Evolutionary conservation across 2,329 filamentous ascomycete genomes (phyloP).

Genomic region (Sporothrix schenckii): DNA sequence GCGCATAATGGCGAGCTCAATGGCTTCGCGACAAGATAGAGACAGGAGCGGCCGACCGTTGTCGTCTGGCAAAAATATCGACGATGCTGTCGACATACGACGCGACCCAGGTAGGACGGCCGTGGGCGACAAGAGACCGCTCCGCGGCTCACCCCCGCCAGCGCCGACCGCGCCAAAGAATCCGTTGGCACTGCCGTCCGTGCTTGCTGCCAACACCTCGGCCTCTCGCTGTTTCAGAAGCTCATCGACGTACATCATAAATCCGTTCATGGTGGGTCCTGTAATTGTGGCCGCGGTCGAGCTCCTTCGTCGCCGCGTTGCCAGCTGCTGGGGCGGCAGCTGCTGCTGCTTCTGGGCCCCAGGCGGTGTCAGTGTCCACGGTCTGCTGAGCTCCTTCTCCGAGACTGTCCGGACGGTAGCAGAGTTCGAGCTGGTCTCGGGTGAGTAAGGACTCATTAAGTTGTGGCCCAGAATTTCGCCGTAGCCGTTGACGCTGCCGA

Average conservation of each 20-base stretch:
- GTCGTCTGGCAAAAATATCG: slow-evolving; percentile 35
- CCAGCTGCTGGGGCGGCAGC: slow-evolving; percentile 31
- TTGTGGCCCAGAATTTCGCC: slow-evolving; percentile 92
- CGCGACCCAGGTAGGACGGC: slow-evolving; percentile 57
- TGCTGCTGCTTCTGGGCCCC: slow-evolving; percentile 31
- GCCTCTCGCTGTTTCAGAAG: slow-evolving; percentile 60
- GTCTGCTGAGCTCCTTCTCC: slow-evolving; percentile 42
- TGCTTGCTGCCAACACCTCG: slow-evolving; percentile 53
- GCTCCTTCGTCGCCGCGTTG: slow-evolving; percentile 31
- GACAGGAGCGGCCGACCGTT: slow-evolving; percentile 53
- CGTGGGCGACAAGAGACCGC: slow-evolving; percentile 72
- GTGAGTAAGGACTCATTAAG: slow-evolving; percentile 88
- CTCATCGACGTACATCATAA: slow-evolving; percentile 75
- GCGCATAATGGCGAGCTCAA: slow-evolving; percentile 86
- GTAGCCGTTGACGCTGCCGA: slow-evolving; percentile 86
- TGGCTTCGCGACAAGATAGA: slow-evolving; percentile 75
- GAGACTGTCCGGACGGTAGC: slow-evolving; percentile 60
- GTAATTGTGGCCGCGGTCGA: slow-evolving; percentile 38
- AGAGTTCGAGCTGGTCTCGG: slow-evolving; percentile 83
- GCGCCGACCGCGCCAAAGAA: slow-evolving; percentile 54
- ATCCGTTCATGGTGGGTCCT: slow-evolving; percentile 61
- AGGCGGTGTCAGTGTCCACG: slow-evolving; percentile 28
- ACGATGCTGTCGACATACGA: slow-evolving; percentile 50
- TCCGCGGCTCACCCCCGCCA: slow-evolving; percentile 45
- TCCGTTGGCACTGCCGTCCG: slow-evolving; percentile 40